Conservation (phyloP, 352 stramenopile genomes). For the Albugo laibachii region DNA sequence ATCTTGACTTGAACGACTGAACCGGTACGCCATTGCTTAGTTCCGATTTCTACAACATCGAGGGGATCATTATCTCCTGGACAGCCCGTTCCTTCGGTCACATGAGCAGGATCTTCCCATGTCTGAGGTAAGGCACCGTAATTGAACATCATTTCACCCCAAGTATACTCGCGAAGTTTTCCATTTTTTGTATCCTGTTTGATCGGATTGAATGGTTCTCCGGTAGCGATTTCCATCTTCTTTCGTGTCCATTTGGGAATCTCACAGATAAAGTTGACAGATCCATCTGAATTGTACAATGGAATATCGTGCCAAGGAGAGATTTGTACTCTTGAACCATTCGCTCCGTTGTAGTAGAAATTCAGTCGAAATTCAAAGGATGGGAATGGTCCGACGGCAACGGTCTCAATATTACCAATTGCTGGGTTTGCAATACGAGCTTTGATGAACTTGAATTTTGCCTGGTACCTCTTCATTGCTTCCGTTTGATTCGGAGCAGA, state of each 20-base stretch:
- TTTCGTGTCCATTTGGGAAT: conserved; percentile 96
- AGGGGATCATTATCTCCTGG: conserved; percentile 96
- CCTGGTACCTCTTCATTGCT: conserved; percentile 65
- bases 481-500: conserved; percentile 39
- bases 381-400: conserved; percentile 56
- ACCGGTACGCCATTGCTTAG: conserved; percentile 81
- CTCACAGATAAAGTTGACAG: conserved; percentile 87
- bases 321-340: conserved; percentile 67
- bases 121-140: conserved; percentile 98
- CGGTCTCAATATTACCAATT: conserved; percentile 60
- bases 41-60: conserved; percentile 97
- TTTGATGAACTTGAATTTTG: conserved; percentile 83
- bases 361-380: conserved; percentile 80
- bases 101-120: conserved; percentile 94
- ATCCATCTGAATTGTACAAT: conserved; percentile 80
- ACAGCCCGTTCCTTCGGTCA: conserved; percentile 60
- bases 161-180: conserved; percentile 87
- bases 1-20: conserved; percentile 93
- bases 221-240: conserved; percentile 99
- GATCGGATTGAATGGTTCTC: conserved; percentile 92
- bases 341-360: conserved; percentile 69
- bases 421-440: conserved; percentile 66
- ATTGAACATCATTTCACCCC: conserved; percentile 98
- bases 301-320: conserved; percentile 98
- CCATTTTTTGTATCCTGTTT: conserved; percentile 99